Base-by-base conservation (phyloP, 768 basidiomycete species). In the Leccinum boreale region DNA sequence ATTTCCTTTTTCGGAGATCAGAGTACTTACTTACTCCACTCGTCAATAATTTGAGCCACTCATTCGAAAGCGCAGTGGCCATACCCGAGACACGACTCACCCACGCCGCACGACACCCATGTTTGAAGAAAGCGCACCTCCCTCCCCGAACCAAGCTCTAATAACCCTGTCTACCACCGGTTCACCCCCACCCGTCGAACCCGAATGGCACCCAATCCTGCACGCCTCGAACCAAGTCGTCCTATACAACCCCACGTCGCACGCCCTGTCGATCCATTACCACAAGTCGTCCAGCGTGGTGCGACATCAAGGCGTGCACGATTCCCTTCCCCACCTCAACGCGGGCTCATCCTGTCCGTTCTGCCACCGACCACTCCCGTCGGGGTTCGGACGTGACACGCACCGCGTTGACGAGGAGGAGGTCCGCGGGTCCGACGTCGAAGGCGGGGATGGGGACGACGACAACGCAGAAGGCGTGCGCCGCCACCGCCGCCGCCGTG, bases 151-250 rank as follows among this genome's bases (percentile, higher is more conserved):
- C 54, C 63, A 65, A 31, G 73, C 73, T n/a, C 58, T 73, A 26
- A 62, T 72, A 17, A 60, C 72, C 1, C 52, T 73, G 5, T 59
- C 62, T 24, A 66, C 65, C 15, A 21, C 53, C 1, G 2, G 14
- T 19, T 44, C 42, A 9, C 42, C 42, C 2, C 42, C 19, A 19
- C 42, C 4, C 2, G 19, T 19, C 9, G 68, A 67, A 5, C 67
- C 66, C 2, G 75, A 84, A 56, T 93, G 91, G 91, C 87, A 81
- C 54, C 86, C 90, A 1, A 91, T 94, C 59, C 77, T 92, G 17
- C 90, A 91, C 48, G 81, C 81, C n/a, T 86, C 89, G 1, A 89
- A 91, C 71, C 90, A 93, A 65, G 86, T 94, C 35, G 92, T 94
- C 15, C 79, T 94, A 8, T 94, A 93, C 75, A 91, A 94, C 67